phyloP scores from a whole-genome alignment of 2,329 filamentous ascomycete species.

The Trichothecium sympodiale region DNA sequence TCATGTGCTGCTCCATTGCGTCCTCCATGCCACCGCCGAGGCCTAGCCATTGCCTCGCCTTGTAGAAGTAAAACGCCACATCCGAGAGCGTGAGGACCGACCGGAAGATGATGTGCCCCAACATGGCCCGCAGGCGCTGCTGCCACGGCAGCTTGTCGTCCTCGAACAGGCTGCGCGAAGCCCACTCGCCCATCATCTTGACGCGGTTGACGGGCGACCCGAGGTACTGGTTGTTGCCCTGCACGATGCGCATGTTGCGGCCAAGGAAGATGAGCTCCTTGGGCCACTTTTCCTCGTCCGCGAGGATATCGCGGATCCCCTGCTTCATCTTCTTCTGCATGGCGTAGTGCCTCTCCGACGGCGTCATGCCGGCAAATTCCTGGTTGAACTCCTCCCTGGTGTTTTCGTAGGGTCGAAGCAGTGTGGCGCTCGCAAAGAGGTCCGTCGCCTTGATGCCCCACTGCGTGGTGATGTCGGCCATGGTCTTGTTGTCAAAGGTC shows the following conservation, averaged over 20 bases:
- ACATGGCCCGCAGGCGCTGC: conserved; percentile 57
- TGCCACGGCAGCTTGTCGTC: conserved; percentile 50
- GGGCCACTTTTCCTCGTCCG: conserved; percentile 80
- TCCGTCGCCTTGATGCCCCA: conserved; percentile 90
- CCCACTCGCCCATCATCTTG: conserved; percentile 91
- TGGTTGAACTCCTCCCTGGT: conserved; percentile 57
- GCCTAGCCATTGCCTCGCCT: conserved; percentile 65
- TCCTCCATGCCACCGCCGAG: conserved; percentile 84
- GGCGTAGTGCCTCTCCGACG: conserved; percentile 70
- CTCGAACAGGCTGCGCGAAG: conserved; percentile 71
- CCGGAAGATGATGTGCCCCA: conserved; percentile 73
- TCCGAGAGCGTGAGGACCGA: conserved; percentile 67
- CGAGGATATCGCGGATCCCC: conserved; percentile 55
- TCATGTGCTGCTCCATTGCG: conserved; percentile 82
- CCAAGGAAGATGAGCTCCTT: conserved; percentile 88
- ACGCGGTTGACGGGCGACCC: conserved; percentile 84
- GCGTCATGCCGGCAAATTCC: conserved; percentile 46
- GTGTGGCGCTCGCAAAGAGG: conserved; percentile 80
- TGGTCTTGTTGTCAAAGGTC: conserved; percentile 81
- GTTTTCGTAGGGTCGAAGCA: conserved; percentile 84
- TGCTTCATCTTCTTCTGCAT: conserved; percentile 81
- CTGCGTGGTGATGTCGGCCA: conserved; percentile 56
- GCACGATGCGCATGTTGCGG: conserved; percentile 83
- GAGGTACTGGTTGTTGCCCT: conserved; percentile 85
- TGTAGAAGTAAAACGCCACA: conserved; percentile 71